phyloP scores from a whole-genome alignment of 441 rosid genomes.

The Erodium texanum region DNA sequence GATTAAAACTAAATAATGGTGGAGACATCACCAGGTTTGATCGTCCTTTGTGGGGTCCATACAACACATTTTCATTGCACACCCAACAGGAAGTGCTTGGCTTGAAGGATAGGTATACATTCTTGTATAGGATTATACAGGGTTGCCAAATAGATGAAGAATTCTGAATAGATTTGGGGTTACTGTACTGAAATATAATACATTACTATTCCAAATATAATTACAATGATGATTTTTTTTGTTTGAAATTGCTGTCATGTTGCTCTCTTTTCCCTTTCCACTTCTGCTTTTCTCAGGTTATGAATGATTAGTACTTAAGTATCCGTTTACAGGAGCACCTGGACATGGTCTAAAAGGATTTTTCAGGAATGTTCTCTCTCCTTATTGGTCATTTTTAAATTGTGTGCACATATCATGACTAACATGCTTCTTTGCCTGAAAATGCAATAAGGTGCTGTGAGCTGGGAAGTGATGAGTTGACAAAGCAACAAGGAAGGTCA shows the following conservation, averaged over 20 bases:
- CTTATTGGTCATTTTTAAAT: too few relatives aligned
- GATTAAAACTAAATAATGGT: neutral
- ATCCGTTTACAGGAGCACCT: neutral
- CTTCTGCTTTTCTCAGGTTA: neutral
- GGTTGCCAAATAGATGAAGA: neutral
- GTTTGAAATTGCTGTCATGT: neutral
- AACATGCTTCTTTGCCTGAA: slow-evolving; percentile 5
- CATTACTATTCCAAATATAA: neutral
- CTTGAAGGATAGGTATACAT: neutral
- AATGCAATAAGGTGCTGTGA: too few relatives aligned
- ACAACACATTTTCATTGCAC: slow-evolving; percentile 1
- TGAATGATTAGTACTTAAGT: neutral
- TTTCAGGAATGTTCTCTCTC: too few relatives aligned
- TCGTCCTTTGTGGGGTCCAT: neutral
- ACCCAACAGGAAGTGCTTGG: neutral
- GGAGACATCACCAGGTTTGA: neutral
- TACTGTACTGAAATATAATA: neutral
- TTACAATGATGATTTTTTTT: neutral
- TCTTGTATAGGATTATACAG: neutral
- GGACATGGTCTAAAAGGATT: neutral
- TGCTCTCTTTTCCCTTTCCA: neutral
- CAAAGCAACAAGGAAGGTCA: slow-evolving; percentile 11
- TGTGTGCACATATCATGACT: neutral
- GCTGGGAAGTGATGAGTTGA: slow-evolving; percentile 13
- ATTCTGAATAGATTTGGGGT: neutral